These are phyloP conservation scores for Ophidiomyces ophidiicola DNA, from an alignment of 2,329 filamentous ascomycete genomes.

Conservation along the genomic window DNA sequence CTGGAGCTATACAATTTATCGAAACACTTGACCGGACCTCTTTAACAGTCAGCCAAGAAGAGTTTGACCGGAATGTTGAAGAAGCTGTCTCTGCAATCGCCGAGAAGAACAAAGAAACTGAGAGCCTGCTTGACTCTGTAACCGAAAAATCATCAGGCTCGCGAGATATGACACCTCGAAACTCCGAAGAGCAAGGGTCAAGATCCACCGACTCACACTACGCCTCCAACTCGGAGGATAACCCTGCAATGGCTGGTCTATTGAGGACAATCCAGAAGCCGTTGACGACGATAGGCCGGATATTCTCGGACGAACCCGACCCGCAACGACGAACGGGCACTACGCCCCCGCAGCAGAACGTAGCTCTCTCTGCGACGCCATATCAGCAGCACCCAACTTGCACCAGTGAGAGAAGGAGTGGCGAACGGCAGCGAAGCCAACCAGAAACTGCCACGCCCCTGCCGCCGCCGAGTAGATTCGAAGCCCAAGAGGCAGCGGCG, in stretches of 20 bases:
- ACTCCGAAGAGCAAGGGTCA: constrained; percentile 48
- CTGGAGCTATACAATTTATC: constrained; percentile 84
- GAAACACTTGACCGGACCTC: constrained; percentile 92
- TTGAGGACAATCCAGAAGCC: constrained; percentile 84
- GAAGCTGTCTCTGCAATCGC: constrained; percentile 90
- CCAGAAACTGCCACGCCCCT: constrained; percentile 17
- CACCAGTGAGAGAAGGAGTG: constrained; percentile 18
- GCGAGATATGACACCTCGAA: constrained; percentile 47
- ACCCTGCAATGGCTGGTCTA: constrained; percentile 69
- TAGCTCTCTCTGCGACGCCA: constrained; percentile 11
- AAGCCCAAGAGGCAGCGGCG: constrained; percentile 76
- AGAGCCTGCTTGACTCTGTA: constrained; percentile 31
- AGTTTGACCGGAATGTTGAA: constrained; percentile 95
- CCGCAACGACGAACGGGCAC: constrained; percentile 30
- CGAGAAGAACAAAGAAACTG: constrained; percentile 61
- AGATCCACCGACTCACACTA: constrained; percentile 26
- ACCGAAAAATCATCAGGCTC: constrained; percentile 40
- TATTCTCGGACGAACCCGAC: constrained; percentile 64
- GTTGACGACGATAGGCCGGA: constrained; percentile 80
- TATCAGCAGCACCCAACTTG: constrained; percentile 5
- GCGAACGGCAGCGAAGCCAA: constrained; percentile 19
- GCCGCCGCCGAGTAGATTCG: constrained; percentile 37
- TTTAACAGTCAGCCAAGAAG: constrained; percentile 82
- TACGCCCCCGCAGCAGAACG: constrained; percentile 23
- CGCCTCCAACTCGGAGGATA: constrained; percentile 51